Evolutionary conservation across 305 asterid species (phyloP).

Genomic region (Coffea humblotiana): DNA sequence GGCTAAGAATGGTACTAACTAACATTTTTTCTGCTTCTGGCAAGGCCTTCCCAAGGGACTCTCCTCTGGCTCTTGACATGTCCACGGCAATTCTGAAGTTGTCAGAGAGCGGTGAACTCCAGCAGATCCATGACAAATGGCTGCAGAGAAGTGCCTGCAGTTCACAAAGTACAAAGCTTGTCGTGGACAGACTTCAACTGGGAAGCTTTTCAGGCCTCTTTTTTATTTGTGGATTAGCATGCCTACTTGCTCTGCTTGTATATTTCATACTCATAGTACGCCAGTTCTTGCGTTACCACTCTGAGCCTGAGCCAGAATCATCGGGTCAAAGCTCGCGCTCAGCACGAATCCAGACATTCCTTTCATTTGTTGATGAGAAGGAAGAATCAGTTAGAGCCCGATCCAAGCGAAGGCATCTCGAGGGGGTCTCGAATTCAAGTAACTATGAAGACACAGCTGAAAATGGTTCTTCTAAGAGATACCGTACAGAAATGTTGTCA

Average conservation of each 20-base stretch:
- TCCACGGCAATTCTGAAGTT: conserved; percentile 66
- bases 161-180: conserved; percentile 39
- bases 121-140: conserved; percentile 71
- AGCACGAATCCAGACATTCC: conserved; percentile 39
- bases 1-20: not conserved
- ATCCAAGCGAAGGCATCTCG: conserved; percentile 30
- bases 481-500: conserved; percentile 18
- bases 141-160: conserved; percentile 54
- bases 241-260: conserved; percentile 48
- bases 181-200: conserved; percentile 49
- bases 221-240: conserved; percentile 47
- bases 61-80: conserved; percentile 63
- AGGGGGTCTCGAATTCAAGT: conserved; percentile 27
- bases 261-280: conserved; percentile 32
- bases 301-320: conserved; percentile 28
- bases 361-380: conserved; percentile 53
- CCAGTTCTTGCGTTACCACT: conserved; percentile 30
- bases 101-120: conserved; percentile 68
- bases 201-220: conserved; percentile 66
- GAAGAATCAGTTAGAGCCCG: conserved; percentile 41
- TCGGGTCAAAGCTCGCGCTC: conserved; percentile 29
- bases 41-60: conserved; percentile 69
- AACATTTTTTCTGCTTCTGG: not conserved
- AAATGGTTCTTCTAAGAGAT: conserved; percentile 25
- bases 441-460: conserved; percentile 21